phyloP scores from a whole-genome alignment of 2,329 filamentous ascomycete species.

The Sphaceloma murrayae region DNA sequence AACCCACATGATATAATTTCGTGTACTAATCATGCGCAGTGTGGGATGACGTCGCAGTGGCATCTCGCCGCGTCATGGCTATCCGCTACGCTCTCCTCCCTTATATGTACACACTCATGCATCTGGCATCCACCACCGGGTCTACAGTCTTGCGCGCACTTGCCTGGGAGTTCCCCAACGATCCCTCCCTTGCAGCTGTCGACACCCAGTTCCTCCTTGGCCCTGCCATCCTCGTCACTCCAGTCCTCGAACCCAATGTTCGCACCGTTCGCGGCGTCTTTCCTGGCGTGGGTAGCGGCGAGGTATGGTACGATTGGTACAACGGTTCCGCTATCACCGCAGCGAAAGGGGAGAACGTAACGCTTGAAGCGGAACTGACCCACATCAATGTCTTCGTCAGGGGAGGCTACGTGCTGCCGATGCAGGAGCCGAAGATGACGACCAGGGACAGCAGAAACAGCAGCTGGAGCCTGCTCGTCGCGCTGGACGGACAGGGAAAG shows the following conservation, averaged over 20 bases:
- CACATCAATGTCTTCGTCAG: constrained; percentile 65
- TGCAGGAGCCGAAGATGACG: constrained; percentile 59
- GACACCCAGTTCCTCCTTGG: constrained; percentile 67
- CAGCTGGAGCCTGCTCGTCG: constrained; percentile 58
- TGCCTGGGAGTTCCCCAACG: constrained; percentile 64
- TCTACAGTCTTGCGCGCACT: constrained; percentile 64
- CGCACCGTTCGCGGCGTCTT: constrained; percentile 58
- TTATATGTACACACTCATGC: constrained; percentile 67
- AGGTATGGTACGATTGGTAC: constrained; percentile 74
- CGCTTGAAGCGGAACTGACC: constrained; percentile 51
- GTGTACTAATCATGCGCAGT: constrained; percentile 21
- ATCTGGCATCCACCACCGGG: constrained; percentile 55
- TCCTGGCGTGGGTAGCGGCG: constrained; percentile 51
- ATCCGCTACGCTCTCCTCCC: constrained; percentile 63
- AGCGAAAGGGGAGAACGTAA: constrained; percentile 47
- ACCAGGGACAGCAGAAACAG: constrained; percentile 53
- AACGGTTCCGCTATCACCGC: constrained; percentile 49
- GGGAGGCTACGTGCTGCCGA: constrained; percentile 57
- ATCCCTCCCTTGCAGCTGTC: constrained; percentile 55
- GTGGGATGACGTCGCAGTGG: constrained; percentile 57
- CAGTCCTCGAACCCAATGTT: constrained; percentile 55
- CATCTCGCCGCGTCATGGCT: constrained; percentile 55
- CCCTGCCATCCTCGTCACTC: constrained; percentile 54
- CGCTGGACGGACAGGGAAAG: constrained; percentile 45
- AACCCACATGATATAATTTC: background rate